These are phyloP conservation scores for Diutina rugosa DNA, from an alignment of 1,139 yeast genomes.

Conservation along the genomic window DNA sequence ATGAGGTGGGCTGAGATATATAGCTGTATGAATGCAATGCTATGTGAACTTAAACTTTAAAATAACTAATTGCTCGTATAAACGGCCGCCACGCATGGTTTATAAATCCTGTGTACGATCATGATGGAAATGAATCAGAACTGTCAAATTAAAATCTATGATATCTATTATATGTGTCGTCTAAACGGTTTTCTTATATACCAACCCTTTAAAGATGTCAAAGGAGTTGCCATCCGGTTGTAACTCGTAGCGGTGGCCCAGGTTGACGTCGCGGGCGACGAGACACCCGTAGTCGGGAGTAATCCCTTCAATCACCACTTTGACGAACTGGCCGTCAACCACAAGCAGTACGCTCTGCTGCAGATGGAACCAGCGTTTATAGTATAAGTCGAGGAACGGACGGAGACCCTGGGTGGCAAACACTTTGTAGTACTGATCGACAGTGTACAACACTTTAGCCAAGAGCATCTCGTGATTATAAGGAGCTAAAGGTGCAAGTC, in stretches of 20 bases:
- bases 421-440: slow-evolving; percentile 46
- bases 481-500: slow-evolving; percentile 33
- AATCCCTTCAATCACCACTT: slow-evolving; percentile 66
- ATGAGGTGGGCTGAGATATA: too few relatives aligned
- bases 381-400: slow-evolving; percentile 63
- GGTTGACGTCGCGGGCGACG: slow-evolving; percentile 55
- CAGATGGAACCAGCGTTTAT: slow-evolving; percentile 76
- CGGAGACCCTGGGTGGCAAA: slow-evolving; percentile 56
- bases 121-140: too few relatives aligned
- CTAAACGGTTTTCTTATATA: slow-evolving; percentile 41
- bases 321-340: slow-evolving; percentile 24
- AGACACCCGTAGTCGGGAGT: slow-evolving; percentile 76
- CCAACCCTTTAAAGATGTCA: slow-evolving; percentile 85
- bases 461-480: slow-evolving; percentile 48
- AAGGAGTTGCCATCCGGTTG: slow-evolving; percentile 98
- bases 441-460: slow-evolving; percentile 56
- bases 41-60: too few relatives aligned
- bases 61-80: too few relatives aligned
- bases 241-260: slow-evolving; percentile 49
- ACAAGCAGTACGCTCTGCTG: slow-evolving; percentile 51
- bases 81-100: too few relatives aligned
- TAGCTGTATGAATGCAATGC: too few relatives aligned
- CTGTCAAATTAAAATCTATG: neutral
- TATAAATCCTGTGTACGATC: too few relatives aligned
- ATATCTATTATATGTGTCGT: too few relatives aligned